Percentiles rank a stretch among this genome's conserved stretches.
These are phyloP conservation scores for Dichotomocladium elegans DNA, from an alignment of 371 early-diverging fungal species.

Conservation along the genomic window DNA sequence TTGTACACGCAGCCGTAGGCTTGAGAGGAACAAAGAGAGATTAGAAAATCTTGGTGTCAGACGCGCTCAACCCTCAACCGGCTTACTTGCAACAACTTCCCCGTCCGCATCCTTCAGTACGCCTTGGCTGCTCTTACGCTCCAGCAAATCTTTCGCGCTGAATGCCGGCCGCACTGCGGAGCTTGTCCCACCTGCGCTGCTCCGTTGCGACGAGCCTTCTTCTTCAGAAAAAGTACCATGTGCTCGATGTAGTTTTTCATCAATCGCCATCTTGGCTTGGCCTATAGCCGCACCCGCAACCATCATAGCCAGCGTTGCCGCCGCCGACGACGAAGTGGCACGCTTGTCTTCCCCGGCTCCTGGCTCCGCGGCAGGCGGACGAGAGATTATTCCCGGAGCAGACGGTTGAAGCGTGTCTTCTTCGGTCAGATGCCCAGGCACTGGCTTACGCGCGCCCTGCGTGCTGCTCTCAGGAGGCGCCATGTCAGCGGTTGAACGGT, in stretches of 20 bases:
- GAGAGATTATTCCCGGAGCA: not conserved
- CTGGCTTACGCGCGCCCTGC: not conserved
- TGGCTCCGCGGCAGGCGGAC: not conserved
- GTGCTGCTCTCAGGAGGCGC: not conserved
- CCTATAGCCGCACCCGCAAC: slow-evolving; percentile 26
- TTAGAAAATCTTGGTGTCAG: not conserved
- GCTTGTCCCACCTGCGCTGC: too few relatives aligned
- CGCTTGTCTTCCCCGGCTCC: not conserved
- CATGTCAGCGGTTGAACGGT: slow-evolving; percentile 6
- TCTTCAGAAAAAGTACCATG: too few relatives aligned
- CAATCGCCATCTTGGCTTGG: slow-evolving; percentile 15
- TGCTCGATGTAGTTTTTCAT: slow-evolving; percentile 10
- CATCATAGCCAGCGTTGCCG: slow-evolving; percentile 25
- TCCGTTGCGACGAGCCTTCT: too few relatives aligned
- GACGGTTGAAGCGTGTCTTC: not conserved
- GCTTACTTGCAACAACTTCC: slow-evolving; percentile 12
- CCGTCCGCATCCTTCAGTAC: not conserved
- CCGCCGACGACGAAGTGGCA: slow-evolving; percentile 12
- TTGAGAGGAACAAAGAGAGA: slow-evolving; percentile 1
- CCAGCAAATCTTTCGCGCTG: slow-evolving; percentile 1
- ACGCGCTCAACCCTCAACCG: not conserved
- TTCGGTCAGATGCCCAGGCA: too few relatives aligned
- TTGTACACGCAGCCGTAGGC: slow-evolving; percentile 32
- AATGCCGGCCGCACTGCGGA: not conserved
- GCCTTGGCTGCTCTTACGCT: slow-evolving; percentile 6